Conservation (phyloP, 495 filamentous ascomycete species). For the Sordaria brevicollis region DNA sequence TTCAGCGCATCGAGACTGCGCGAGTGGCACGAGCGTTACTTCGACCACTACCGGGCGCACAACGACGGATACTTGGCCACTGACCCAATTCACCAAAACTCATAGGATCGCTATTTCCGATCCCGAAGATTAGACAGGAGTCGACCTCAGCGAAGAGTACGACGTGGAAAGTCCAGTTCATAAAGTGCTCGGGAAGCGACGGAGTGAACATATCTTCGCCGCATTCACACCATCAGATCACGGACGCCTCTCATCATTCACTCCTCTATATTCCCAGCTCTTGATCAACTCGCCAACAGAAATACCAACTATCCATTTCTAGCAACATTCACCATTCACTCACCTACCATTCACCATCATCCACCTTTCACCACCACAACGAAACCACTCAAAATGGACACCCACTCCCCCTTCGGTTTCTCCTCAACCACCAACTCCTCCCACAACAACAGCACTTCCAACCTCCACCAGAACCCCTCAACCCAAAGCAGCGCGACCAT, state of each 20-base stretch:
- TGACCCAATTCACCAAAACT: neutral
- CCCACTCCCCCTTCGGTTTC: neutral
- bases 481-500: neutral
- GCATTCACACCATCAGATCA: neutral
- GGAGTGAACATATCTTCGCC: neutral
- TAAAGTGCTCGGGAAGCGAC: neutral
- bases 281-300: neutral
- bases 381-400: neutral
- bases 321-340: neutral
- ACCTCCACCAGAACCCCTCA: neutral
- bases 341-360: neutral
- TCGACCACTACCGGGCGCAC: neutral
- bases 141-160: neutral
- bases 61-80: neutral
- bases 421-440: neutral
- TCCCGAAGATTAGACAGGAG: neutral
- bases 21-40: neutral
- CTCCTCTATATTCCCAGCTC: neutral
- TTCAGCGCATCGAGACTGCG: neutral
- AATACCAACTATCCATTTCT: too few species aligned
- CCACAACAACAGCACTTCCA: slow-evolving; percentile 5
- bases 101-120: neutral
- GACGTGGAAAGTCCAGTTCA: neutral
- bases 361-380: neutral
- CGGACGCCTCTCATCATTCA: neutral